A percentile compares a stretch with the other conserved stretches of the same genome.
Evolutionary conservation across 2,329 filamentous ascomycete species (phyloP).

Genomic region (Sordariomycetes sp.): DNA sequence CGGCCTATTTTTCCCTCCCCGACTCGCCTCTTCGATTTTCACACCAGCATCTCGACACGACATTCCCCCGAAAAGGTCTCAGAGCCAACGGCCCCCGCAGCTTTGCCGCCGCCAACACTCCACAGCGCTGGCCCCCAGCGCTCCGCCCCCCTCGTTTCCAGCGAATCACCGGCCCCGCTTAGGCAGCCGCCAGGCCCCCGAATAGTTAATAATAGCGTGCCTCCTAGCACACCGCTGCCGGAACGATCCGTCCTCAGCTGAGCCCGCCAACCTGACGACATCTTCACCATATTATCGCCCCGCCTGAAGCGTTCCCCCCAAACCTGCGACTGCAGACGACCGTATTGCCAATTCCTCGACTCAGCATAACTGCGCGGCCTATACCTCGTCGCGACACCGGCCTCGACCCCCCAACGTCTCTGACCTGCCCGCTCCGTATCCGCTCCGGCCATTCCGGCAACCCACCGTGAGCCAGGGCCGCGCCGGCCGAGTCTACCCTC

Average conservation of each 20-base stretch:
- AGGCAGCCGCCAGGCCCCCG: neutral
- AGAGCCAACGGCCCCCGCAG: neutral
- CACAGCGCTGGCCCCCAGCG: neutral
- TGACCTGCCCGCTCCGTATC: neutral
- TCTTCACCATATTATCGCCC: neutral
- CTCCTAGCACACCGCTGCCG: neutral
- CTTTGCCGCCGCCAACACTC: constrained; percentile 1
- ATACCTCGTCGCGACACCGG: neutral
- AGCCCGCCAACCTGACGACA: neutral
- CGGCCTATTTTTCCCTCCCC: neutral
- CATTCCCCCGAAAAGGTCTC: neutral
- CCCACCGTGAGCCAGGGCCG: neutral
- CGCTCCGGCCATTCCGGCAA: neutral
- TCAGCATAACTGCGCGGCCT: neutral
- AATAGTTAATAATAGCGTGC: neutral
- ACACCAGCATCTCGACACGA: neutral
- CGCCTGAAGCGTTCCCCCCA: neutral
- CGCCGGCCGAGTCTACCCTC: neutral
- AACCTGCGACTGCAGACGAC: neutral
- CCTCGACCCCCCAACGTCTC: neutral
- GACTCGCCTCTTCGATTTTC: neutral
- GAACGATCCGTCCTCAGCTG: neutral
- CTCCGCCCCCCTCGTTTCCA: neutral
- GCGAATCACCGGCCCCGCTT: constrained; percentile 1
- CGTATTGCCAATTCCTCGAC: neutral